Evolutionary conservation across 1,284 basidiomycete species (phyloP), one percentile per base, ranked within the genome.

Genomic region (Vanrija sp.): DNA sequence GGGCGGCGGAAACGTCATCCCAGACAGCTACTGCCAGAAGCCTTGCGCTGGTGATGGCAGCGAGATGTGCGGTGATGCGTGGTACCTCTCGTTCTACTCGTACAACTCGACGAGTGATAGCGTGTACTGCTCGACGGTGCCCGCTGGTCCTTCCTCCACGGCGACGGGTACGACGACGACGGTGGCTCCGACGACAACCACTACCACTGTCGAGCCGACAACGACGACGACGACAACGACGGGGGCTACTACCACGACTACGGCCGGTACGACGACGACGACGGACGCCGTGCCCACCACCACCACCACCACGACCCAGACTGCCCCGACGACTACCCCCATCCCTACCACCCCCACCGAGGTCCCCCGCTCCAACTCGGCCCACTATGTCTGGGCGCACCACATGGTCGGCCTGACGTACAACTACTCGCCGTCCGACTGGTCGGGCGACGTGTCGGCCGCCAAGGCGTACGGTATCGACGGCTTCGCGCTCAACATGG

Each of bases 401-500:
- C 70, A 74, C 65, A 76, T 78, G 67, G 67, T 74, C 47, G 72
- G 71, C 12, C 71, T 71, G 61, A 73, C 72, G 8, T 75, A 72
- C 54, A 63, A 67, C 7, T 78, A 74, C 66, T 59, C 56, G 22
- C 60, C 62, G 37, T 25, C 51, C 25, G 67, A 66, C 41, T 78
- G 75, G 75, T 56, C 61, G 3, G 59, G 60, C 44, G 74, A 79
- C 45, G 71, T 79, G 39, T 31, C 54, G 10, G 65, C 68, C 23
- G 75, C 78, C 2, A 61, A 64, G 4, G 68, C 65, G 5, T 70
- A 72, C 4, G 72, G 75, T 6, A 77, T 78, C 50, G 84, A 85
- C 61, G 85, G 81, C 1, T 86, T 86, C 60, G 84, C 81, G 0
- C 77, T 86, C 43, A 86, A 86, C 63, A 77, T 85, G 27, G 85